These are phyloP conservation scores for Xanthoconium purpureum DNA, from an alignment of 768 basidiomycete species.

Conservation along the genomic window DNA sequence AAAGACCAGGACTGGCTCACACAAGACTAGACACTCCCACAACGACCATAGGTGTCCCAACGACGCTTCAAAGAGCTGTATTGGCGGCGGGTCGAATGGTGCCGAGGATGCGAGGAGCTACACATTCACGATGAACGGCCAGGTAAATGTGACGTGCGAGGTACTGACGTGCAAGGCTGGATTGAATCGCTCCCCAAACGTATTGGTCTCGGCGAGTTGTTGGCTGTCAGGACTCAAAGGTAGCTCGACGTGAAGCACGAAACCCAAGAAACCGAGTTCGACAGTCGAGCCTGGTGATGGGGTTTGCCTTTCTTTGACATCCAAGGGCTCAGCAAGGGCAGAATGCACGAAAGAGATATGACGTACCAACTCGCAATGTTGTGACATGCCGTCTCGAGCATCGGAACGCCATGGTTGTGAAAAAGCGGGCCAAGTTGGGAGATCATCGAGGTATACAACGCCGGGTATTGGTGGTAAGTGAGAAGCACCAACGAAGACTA, in stretches of 20 bases:
- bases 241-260: slow-evolving; percentile 67
- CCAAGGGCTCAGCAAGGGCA: slow-evolving; percentile 5
- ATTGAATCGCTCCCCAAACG: slow-evolving; percentile 52
- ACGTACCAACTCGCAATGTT: slow-evolving; percentile 82
- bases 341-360: background rate
- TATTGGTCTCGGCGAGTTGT: slow-evolving; percentile 58
- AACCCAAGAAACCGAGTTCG: slow-evolving; percentile 83
- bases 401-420: slow-evolving; percentile 68
- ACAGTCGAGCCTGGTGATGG: slow-evolving; percentile 57
- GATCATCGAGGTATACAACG: slow-evolving; percentile 71
- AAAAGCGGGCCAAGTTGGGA: slow-evolving; percentile 72
- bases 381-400: slow-evolving; percentile 83
- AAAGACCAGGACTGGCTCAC: slow-evolving; percentile 86
- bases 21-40: slow-evolving; percentile 92
- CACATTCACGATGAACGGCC: background rate
- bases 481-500: slow-evolving; percentile 65
- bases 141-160: background rate
- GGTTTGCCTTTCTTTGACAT: slow-evolving; percentile 72
- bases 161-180: slow-evolving; percentile 46
- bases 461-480: slow-evolving; percentile 75
- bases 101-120: slow-evolving; percentile 70
- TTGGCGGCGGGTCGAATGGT: slow-evolving; percentile 54
- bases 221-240: slow-evolving; percentile 69
- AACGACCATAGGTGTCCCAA: slow-evolving; percentile 72
- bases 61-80: slow-evolving; percentile 61